A percentile compares a stretch with the other conserved stretches of the same genome.
phyloP scores from a whole-genome alignment of 2,329 filamentous ascomycete species.

The Bretziella fagacearum region DNA sequence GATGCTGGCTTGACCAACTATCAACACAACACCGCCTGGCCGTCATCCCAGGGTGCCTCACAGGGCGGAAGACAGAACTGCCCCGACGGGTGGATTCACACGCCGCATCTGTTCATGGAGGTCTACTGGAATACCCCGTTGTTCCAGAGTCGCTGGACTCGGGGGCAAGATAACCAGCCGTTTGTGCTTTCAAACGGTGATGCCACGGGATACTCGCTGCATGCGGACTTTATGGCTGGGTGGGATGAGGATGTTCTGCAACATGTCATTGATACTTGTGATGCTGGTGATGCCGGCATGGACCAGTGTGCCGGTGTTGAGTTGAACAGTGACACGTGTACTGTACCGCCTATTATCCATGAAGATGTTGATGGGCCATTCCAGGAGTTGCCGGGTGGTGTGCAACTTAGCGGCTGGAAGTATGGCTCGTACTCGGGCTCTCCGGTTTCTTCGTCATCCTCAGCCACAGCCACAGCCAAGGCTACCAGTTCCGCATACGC shows the following conservation, averaged over 20 bases:
- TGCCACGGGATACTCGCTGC: conserved; percentile 49
- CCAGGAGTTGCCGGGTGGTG: conserved; percentile 35
- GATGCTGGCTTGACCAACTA: conserved; percentile 40
- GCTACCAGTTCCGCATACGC: background rate
- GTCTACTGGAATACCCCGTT: conserved; percentile 42
- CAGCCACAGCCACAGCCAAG: background rate
- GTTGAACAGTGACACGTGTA: conserved; percentile 35
- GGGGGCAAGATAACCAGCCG: conserved; percentile 34
- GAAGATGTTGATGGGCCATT: conserved; percentile 30
- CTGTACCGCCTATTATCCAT: conserved; percentile 29
- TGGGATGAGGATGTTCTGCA: conserved; percentile 52
- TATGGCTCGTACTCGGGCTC: conserved; percentile 22
- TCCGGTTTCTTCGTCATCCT: background rate
- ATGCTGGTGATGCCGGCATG: conserved; percentile 41
- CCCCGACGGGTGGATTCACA: conserved; percentile 36
- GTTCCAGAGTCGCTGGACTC: conserved; percentile 36
- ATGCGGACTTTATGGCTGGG: conserved; percentile 57
- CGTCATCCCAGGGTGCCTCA: conserved; percentile 25
- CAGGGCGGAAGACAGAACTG: conserved; percentile 36
- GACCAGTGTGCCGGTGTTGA: conserved; percentile 44
- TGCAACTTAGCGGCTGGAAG: conserved; percentile 35
- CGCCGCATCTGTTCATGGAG: conserved; percentile 41
- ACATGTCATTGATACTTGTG: conserved; percentile 49
- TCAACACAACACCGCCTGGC: conserved; percentile 49
- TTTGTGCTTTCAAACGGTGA: conserved; percentile 57